Percentiles rank a stretch among this genome's conserved stretches.
Conservation (phyloP, 768 basidiomycete species). For the Tylopilus vinaceipallidus region DNA sequence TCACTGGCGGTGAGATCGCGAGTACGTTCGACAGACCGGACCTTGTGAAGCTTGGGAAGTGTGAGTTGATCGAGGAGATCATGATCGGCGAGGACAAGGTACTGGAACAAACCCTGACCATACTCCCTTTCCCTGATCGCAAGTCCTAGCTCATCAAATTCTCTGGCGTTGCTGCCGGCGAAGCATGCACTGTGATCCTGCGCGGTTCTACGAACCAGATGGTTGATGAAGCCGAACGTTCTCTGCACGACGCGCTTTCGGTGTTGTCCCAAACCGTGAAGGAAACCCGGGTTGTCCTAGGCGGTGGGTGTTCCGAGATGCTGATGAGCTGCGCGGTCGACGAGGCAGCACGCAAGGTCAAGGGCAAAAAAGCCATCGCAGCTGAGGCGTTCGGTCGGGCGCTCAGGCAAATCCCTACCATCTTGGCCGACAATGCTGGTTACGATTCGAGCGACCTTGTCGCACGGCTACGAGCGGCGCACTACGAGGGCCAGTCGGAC, state of each 20-base stretch:
- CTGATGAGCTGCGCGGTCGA: constrained; percentile 95
- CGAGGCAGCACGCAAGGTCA: constrained; percentile 76
- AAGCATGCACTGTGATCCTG: constrained; percentile 97
- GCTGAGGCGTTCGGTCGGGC: constrained; percentile 90
- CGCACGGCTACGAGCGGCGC: constrained; percentile 83
- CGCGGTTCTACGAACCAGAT: constrained; percentile 98
- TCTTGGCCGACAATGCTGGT: constrained; percentile 96
- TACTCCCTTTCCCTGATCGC: not conserved
- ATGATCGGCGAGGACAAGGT: constrained; percentile 99
- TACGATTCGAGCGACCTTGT: constrained; percentile 98
- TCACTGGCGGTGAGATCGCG: constrained; percentile 97
- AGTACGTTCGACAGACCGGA: constrained; percentile 94
- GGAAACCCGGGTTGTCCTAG: constrained; percentile 91
- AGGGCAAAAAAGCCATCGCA: constrained; percentile 95
- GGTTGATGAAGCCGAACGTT: constrained; percentile 98
- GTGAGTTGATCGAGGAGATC: constrained; percentile 96
- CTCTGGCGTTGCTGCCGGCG: constrained; percentile 96
- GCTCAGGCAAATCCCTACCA: constrained; percentile 91
- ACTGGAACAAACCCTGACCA: constrained; percentile 6
- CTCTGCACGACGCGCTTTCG: constrained; percentile 94
- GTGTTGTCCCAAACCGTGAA: constrained; percentile 97
- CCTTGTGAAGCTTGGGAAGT: constrained; percentile 86
- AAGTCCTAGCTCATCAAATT: constrained; percentile 91
- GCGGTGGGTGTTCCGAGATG: constrained; percentile 98
- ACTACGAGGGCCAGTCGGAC: constrained; percentile 85